Evolutionary conservation across 2,329 filamentous ascomycete genomes (phyloP), one percentile per base, ranked within the genome.

Genomic region (Rugonectria rugulosa): DNA sequence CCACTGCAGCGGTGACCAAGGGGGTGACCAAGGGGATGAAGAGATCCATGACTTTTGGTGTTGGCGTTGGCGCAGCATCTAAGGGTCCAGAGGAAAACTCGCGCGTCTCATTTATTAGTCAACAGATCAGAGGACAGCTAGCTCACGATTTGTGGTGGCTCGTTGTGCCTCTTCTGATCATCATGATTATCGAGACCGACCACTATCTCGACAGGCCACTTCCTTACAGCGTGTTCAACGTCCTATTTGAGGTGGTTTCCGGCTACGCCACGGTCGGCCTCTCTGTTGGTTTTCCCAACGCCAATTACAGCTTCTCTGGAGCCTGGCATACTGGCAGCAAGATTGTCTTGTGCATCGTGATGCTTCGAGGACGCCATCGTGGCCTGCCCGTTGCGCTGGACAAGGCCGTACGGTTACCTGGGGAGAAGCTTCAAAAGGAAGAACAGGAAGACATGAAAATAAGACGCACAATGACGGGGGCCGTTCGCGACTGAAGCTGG

Each of bases 71-170:
- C 17, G 77, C 72, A 29, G 56, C 60, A 0, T 55, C 60, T 29
- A 64, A 64, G 52, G 59, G 70, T 24, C 37, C 61, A 19, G 66
- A 60, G 40, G 45, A 69, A 17, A 66, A 69, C 40, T 79, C 76
- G 7, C 77, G 73, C 12, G 73, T 76, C 49, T 78, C 77, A 57
- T 82, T 84, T 48, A 73, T 85, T 12, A 76, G 77, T 34, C 78
- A 82, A 57, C 85, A 89, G 66, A 75, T 88, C 19, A 81, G 84
- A n/a, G 81, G 81, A 6, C 87, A 89, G 68, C 78, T 89, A 2
- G 82, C 84, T 24, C 85, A 89, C 68, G 87, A 89, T 64, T 75
- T 89, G 14, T 89, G 87, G 86, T 85, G 81, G 75, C 81, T 89
- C 12, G 80, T 84, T 3, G 70, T 88, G 0, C 83, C 84, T 2